Conservation (phyloP, 1,139 yeast genomes). For the Blastobotrys capitulatus region DNA sequence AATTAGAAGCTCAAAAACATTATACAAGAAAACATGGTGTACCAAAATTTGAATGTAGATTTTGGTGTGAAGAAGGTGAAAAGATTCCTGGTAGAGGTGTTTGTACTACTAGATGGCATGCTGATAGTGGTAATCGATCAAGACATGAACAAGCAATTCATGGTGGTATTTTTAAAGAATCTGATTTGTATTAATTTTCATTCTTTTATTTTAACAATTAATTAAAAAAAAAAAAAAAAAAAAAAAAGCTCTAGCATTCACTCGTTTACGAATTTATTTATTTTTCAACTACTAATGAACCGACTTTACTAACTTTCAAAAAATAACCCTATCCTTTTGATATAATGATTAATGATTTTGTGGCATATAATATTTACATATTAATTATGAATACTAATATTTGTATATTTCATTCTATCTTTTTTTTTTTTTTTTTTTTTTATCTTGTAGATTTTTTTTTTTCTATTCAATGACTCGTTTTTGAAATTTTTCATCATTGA, state of each 20-base stretch:
- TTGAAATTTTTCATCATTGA: no score
- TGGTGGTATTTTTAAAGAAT: conserved; percentile 14
- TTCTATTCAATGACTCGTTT: no score
- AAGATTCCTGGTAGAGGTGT: conserved; percentile 26
- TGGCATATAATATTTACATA: no score
- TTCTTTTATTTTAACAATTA: not conserved
- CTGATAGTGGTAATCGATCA: conserved; percentile 28
- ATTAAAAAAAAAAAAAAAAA: not conserved
- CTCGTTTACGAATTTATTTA: not conserved
- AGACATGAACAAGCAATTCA: conserved; percentile 30
- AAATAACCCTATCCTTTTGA: no score
- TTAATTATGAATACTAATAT: no score
- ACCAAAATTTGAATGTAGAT: conserved; percentile 28
- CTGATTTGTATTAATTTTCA: not conserved
- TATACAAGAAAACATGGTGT: conserved; percentile 27
- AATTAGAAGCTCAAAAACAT: conserved; percentile 29
- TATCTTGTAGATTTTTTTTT: no score
- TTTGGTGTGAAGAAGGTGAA: conserved; percentile 26
- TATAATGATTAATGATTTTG: no score
- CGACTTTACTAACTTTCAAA: not conserved
- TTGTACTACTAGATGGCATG: conserved; percentile 31
- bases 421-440: no score
- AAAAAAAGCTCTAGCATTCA: not conserved
- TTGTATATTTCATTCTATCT: no score
- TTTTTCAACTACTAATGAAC: not conserved